Conservation (phyloP, 805 yeast species). For the Suhomyces prunicola region DNA sequence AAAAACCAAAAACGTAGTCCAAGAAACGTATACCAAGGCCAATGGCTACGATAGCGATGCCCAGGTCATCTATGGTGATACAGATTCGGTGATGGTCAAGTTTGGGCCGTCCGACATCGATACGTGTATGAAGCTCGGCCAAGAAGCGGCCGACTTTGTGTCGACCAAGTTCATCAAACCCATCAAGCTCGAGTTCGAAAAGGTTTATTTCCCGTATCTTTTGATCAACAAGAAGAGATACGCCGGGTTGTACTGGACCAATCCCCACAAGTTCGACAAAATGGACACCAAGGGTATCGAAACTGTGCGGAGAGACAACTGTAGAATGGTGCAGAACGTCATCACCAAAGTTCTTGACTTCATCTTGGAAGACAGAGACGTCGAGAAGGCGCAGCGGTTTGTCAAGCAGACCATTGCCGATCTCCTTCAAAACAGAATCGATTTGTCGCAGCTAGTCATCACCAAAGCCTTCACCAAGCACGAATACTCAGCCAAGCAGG, state of each 20-base stretch:
- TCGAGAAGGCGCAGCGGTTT: conserved; percentile 75
- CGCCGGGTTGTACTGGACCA: conserved; percentile 97
- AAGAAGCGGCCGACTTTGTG: conserved; percentile 89
- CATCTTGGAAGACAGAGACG: conserved; percentile 85
- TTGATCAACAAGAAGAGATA: conserved; percentile 94
- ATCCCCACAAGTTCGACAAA: conserved; percentile 86
- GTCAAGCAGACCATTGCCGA: conserved; percentile 89
- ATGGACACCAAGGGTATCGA: conserved; percentile 99
- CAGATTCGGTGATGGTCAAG: conserved; percentile 98
- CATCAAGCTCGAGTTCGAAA: conserved; percentile 92
- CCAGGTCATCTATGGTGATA: conserved; percentile 94
- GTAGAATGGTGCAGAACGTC: conserved; percentile 90
- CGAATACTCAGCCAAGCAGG: conserved; percentile 94
- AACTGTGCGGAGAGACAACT: conserved; percentile 96
- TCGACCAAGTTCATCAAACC: conserved; percentile 79
- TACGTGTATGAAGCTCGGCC: conserved; percentile 87
- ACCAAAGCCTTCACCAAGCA: conserved; percentile 86
- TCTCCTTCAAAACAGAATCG: conserved; percentile 84
- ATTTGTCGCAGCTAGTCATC: conserved; percentile 88
- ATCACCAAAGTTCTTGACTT: conserved; percentile 85
- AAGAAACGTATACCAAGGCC: conserved; percentile 68
- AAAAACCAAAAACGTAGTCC: conserved; percentile 81
- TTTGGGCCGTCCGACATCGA: conserved; percentile 80
- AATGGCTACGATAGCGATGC: conserved; percentile 87
- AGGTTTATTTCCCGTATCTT: conserved; percentile 91